Evolutionary conservation across 2,329 filamentous ascomycete species (phyloP).

Genomic region (Leptographium radiaticola): DNA sequence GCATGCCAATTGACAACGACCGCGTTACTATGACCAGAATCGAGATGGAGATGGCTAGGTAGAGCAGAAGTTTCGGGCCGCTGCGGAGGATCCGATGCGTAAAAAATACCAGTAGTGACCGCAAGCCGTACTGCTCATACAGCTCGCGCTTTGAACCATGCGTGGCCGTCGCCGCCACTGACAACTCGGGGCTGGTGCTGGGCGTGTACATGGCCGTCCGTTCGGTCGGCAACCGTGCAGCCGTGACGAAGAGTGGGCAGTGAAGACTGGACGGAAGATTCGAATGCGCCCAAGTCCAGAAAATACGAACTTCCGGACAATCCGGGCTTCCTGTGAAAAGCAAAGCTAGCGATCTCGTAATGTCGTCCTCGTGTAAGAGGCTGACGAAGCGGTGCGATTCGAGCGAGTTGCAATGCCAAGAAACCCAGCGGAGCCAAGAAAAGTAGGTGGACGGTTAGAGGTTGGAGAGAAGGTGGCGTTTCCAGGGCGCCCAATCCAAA

Average conservation of each 20-base stretch:
- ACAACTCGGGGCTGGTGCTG: neutral
- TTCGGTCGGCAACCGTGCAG: too few species aligned
- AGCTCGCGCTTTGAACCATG: neutral
- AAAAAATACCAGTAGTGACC: constrained; percentile 15
- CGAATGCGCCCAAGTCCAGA: neutral
- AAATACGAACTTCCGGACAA: too few species aligned
- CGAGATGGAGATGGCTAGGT: constrained; percentile 13
- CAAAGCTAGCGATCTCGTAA: too few species aligned
- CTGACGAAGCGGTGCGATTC: too few species aligned
- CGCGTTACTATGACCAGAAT: constrained; percentile 13
- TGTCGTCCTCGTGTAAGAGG: too few species aligned
- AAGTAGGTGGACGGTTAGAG: too few species aligned
- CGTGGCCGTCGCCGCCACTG: neutral
- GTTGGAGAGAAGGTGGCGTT: too few species aligned
- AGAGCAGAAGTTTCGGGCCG: constrained; percentile 16
- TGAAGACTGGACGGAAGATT: neutral
- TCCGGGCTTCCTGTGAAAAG: too few species aligned
- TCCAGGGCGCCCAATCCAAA: too few species aligned
- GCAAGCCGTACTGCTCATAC: constrained; percentile 2
- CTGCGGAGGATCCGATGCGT: constrained; percentile 16
- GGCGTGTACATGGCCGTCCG: neutral
- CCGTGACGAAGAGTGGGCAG: neutral
- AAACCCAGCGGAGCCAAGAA: too few species aligned
- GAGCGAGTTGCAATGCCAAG: too few species aligned
- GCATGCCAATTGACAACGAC: constrained; percentile 11